Conservation (phyloP, 1,284 basidiomycete species). For the Xerocomus amazonicus region DNA sequence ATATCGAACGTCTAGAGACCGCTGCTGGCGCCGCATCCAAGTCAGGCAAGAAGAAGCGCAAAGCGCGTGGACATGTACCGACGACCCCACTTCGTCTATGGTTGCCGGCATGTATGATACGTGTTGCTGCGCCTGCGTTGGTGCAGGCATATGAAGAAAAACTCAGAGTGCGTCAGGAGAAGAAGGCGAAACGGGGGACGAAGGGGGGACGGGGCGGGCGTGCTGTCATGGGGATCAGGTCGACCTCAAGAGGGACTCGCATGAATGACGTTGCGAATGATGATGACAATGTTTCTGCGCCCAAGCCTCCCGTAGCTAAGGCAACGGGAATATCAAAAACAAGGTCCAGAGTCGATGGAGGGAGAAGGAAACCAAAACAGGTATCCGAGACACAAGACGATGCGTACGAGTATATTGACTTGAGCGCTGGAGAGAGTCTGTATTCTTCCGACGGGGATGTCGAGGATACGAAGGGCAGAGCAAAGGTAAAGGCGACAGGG, state of each 20-base stretch:
- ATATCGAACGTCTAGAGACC: conserved; percentile 33
- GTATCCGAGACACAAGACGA: conserved; percentile 30
- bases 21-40: conserved; percentile 41
- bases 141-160: conserved; percentile 58
- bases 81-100: conserved; percentile 57
- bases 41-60: conserved; percentile 37
- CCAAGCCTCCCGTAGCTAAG: conserved; percentile 10
- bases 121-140: conserved; percentile 58
- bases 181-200: conserved; percentile 43
- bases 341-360: conserved; percentile 10
- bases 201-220: conserved; percentile 9
- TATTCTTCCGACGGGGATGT: conserved; percentile 18
- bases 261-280: not conserved
- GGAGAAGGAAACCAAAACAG: conserved; percentile 24
- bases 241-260: conserved; percentile 2
- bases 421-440: conserved; percentile 26
- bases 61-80: conserved; percentile 39
- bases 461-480: conserved; percentile 3
- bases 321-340: conserved; percentile 1
- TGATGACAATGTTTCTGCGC: not conserved
- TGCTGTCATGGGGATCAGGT: not conserved
- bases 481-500: conserved; percentile 5
- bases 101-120: conserved; percentile 75
- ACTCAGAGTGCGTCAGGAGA: conserved; percentile 46
- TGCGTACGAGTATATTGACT: conserved; percentile 27